Evolutionary conservation across 768 basidiomycete species (phyloP), one percentile per base, ranked within the genome.

Genomic region (Collybiopsis luxurians): DNA sequence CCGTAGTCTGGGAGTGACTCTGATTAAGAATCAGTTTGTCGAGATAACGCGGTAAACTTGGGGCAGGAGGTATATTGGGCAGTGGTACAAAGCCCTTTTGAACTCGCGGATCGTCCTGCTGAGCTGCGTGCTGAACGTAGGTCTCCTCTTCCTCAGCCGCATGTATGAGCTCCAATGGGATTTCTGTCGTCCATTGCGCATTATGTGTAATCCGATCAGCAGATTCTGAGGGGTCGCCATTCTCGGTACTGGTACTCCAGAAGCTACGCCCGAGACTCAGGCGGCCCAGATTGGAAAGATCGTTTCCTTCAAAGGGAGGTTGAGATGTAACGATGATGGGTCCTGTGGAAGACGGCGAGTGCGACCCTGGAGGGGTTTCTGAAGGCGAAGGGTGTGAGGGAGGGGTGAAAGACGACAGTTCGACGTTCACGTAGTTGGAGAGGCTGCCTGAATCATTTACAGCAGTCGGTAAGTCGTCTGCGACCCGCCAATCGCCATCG

Each of bases 401-500:
- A 7, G 23, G 53, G 28, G 53, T 42, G 28, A 19, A 31, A 31
- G 15, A n/a, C 53, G 31, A 27, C 12, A 34, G 39, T 28, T 45
- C 43, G 10, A 54, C 23, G 26, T 42, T 85, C 57, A 98, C 86
- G 67, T 95, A 98, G 74, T 98, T 98, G 53, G 96, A 92, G 42
- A 98, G 79, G 24, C 89, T 89, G 30, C 96, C 96, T 66, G 93
- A 90, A 68, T 98, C 95, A 67, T 95, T 93, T 49, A 95, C 93
- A 1, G 93, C 93, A 21, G 89, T 87, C 4, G 92, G 89, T 26
- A 81, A 79, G 61, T 90, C 84, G 60, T 87, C 81, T 3, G 88
- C 83, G 10, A 89, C 83, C 60, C 88, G 84, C 87, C 89, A 95
- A 44, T 85, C 82, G 48, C 89, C 91, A 68, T 98, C 96, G 59